Percentiles rank a stretch among this genome's conserved stretches.
Conservation (phyloP, 768 basidiomycete species). For the Termitomyces sp. region DNA sequence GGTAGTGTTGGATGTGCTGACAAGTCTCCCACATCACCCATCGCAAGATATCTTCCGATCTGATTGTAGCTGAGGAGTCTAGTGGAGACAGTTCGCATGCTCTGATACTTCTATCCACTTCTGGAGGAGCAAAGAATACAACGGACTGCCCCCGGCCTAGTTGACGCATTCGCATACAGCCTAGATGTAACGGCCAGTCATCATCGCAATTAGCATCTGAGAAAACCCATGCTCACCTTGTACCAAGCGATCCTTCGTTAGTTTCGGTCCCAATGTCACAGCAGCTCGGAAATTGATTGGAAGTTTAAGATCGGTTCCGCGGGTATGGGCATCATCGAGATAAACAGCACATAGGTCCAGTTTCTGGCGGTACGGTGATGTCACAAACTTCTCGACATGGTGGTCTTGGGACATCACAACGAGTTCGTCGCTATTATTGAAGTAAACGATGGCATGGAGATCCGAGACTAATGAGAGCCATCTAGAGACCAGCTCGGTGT, state of each 20-base stretch:
- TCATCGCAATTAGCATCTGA: background rate
- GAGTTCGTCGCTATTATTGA: constrained; percentile 36
- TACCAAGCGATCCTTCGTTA: background rate
- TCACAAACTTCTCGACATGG: constrained; percentile 30
- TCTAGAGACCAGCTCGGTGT: constrained; percentile 33
- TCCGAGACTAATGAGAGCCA: constrained; percentile 36
- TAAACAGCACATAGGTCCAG: constrained; percentile 31
- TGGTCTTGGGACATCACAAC: constrained; percentile 36
- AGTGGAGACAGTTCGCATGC: constrained; percentile 1
- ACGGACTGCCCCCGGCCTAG: background rate
- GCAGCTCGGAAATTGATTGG: constrained; percentile 29
- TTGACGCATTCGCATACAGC: constrained; percentile 1
- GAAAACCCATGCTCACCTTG: background rate
- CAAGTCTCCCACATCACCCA: constrained; percentile 4
- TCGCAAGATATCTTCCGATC: background rate
- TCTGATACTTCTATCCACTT: background rate
- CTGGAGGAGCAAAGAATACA: background rate
- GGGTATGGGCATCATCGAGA: constrained; percentile 51
- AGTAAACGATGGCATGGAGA: constrained; percentile 42
- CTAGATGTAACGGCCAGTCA: background rate
- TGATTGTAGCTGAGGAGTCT: background rate
- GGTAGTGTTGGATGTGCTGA: background rate
- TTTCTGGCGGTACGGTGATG: constrained; percentile 37
- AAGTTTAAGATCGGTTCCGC: constrained; percentile 54
- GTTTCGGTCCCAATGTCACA: background rate